These are phyloP conservation scores for Aspergillus sp. DNA, from an alignment of 2,329 filamentous ascomycete genomes.

Conservation along the genomic window DNA sequence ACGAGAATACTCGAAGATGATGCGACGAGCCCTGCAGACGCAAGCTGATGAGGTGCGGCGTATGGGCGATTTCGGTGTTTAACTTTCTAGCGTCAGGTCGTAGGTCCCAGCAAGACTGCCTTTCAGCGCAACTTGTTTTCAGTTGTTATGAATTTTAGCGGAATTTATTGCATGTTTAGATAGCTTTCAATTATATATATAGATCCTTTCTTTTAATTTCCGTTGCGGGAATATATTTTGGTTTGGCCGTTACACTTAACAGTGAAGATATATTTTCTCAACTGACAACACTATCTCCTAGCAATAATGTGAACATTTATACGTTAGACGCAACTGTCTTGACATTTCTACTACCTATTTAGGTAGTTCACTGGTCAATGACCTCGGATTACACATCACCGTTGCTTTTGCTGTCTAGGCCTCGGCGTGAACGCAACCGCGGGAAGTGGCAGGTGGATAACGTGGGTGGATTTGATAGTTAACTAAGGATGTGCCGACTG, in stretches of 20 bases:
- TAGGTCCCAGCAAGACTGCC: no score
- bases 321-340: no score
- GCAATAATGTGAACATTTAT: no score
- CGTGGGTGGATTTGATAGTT: no score
- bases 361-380: no score
- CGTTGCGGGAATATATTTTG: not conserved
- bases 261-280: no score
- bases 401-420: no score
- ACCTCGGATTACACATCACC: no score
- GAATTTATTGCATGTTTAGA: not conserved
- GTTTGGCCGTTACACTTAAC: not conserved
- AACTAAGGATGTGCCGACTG: constrained; percentile 3
- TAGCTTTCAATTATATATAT: constrained; percentile 2
- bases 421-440: no score
- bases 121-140: not conserved
- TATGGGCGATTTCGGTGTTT: constrained; percentile 50
- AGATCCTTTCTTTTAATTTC: not conserved
- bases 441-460: no score
- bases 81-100: not conserved
- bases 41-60: constrained; percentile 80
- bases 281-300: no score
- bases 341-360: no score
- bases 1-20: constrained; percentile 64
- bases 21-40: constrained; percentile 71
- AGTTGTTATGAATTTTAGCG: not conserved